A percentile compares a stretch with the other conserved stretches of the same genome.
Conservation (phyloP, 2,329 filamentous ascomycete genomes). For the Dryadomyces quercus-mongolicae region DNA sequence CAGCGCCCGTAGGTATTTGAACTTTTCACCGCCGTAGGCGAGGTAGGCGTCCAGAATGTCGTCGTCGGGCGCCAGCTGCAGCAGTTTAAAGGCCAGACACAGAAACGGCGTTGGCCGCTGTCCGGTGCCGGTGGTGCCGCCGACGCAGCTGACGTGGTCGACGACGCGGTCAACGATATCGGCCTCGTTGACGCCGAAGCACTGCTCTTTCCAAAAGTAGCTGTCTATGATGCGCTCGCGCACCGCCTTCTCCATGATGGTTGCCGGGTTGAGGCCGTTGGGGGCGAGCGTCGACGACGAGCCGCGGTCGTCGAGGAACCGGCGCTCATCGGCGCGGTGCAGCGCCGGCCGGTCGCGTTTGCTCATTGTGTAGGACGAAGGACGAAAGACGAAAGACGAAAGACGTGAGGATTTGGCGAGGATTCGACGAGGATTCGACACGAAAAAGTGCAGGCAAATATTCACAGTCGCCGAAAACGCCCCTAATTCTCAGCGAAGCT, state of each 20-base stretch:
- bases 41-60: constrained; percentile 74
- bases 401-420: no score
- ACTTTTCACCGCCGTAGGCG: constrained; percentile 58
- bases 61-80: constrained; percentile 73
- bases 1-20: constrained; percentile 80
- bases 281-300: constrained; percentile 63
- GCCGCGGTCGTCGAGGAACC: constrained; percentile 84
- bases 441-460: no score
- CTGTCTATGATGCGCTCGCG: constrained; percentile 90
- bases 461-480: no score
- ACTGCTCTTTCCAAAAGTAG: constrained; percentile 98
- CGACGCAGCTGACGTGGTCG: constrained; percentile 68
- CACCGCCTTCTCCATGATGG: constrained; percentile 89
- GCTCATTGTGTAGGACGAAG: not conserved
- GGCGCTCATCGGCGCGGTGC: constrained; percentile 68
- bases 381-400: no score
- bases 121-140: constrained; percentile 72
- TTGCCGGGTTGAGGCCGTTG: constrained; percentile 86
- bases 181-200: constrained; percentile 82
- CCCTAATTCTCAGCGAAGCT: no score
- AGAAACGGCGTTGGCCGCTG: constrained; percentile 89
- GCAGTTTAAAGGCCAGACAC: constrained; percentile 86
- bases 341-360: constrained; percentile 1
- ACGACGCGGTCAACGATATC: constrained; percentile 81
- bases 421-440: no score